Base-by-base conservation (phyloP, 2,329 filamentous ascomycete genomes). In the Zymoseptoria ardabiliae region DNA sequence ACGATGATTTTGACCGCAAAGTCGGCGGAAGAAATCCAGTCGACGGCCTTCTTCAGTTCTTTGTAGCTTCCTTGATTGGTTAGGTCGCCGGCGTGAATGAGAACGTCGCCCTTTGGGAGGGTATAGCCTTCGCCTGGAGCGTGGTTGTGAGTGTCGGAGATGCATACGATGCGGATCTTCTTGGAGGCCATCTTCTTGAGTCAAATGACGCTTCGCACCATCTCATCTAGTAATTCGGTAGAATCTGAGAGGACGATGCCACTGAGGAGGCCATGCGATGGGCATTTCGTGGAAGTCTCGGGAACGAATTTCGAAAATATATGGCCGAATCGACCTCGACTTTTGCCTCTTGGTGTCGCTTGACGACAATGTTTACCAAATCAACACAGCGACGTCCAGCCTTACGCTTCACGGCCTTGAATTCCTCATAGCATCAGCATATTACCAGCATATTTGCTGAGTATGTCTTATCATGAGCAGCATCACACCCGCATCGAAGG, bases 31-130 rank as follows among this genome's bases (percentile, higher is more conserved):
- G 88, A 83, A 7, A 91, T 77, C 88, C 88, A 92, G 20, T 78
- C 74, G 0, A 88, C 77, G 0, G 83, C 80, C 66, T 81, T 86
- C 54, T 81, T 79, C 19, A 91, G 76, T 67, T 84, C 82, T 13
- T 70, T 60, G 54, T 75, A 73, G 55, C 76, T 86, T 17, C 89
- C 89, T 69, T 88, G 84, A 70, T 90, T 91, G 3, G 88, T 90
- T 65, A 92, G 73, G 70, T 92, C 89, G 6, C 89, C 88, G 1
- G 88, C 88, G 69, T 91, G 88, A 54, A 91, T 85, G 35, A 92
- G 78, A 8, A 92, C 82, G 70, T 92, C 87, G 49, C 88, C 89
- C 21, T 79, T 80, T 0, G 89, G 88, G 1, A 91, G 79, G 66
- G 83, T 86, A 65, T 82, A 78, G 65, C 77, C 77, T 61, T 78